Evolutionary conservation across 177 flowering plant species (phyloP), one percentile per base, ranked within the genome.

Genomic region (Vitis hybrid): DNA sequence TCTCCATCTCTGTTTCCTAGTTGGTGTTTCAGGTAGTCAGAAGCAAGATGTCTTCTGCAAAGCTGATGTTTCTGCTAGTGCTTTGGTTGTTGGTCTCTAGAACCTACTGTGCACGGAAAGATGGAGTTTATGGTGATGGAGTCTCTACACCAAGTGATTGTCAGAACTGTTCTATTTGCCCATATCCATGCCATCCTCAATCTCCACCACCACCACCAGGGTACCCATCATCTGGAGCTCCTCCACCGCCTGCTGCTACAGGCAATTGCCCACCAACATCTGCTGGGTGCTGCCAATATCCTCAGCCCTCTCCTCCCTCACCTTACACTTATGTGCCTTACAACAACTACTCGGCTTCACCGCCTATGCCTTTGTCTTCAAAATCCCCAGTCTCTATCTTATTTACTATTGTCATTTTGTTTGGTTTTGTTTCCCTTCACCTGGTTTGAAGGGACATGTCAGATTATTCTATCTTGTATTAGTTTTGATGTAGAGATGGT

Each of bases 131-230:
- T 10, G 59, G 70, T 56, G 60, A 69, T 50, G 71, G 74, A 6
- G 33, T 50, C 7, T 21, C 64, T 29, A 29, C 31, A 48, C 50
- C 79, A 3, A 55, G 51, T 52, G 64, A 21, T 65, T 73, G 80
- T 45, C 51, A 5, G 16, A 66, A 77, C 72, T 70, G 80, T 52
- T 62, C 79, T 2, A 51, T 66, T 60, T 73, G 79, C 48, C 74
- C 15, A 12, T 66, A 73, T 64, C 68, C 74, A 8, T 77, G 79
- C 51, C 67, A 53, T 10, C 56, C 66, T 39, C 49, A 12, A 10
- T 18, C 45, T 1, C 31, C 64, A 2, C 64, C 68, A 11, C 64
- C 68, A 11, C 56, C 74, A 31, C 51, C 65, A 4, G 67, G 26
- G 7, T 56, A 64, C 68, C 67, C 67, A 10, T 53, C 52, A 13